Percentiles rank a stretch among this genome's conserved stretches.
These are phyloP conservation scores for Russula brevipes DNA, from an alignment of 768 basidiomycete genomes.

Conservation along the genomic window DNA sequence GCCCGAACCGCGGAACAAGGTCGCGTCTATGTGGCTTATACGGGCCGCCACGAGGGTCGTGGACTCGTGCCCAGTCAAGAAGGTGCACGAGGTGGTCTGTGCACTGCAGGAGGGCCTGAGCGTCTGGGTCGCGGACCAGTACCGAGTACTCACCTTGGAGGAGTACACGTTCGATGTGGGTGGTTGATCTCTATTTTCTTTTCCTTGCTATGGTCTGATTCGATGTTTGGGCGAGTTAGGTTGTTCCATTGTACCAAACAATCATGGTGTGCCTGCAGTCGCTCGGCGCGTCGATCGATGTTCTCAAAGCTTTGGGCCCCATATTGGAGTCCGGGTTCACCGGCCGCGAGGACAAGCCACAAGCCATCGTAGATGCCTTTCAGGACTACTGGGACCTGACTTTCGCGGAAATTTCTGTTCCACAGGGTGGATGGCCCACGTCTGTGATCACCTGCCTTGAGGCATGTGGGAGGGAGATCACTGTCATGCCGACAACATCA, in stretches of 20 bases:
- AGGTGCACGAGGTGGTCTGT: slow-evolving; percentile 44
- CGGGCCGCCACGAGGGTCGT: slow-evolving; percentile 50
- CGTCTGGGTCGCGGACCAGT: slow-evolving; percentile 63
- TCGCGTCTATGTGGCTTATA: slow-evolving; percentile 57
- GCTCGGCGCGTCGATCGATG: slow-evolving; percentile 37
- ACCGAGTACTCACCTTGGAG: slow-evolving; percentile 42
- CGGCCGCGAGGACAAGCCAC: slow-evolving; percentile 45
- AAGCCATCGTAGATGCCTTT: slow-evolving; percentile 47
- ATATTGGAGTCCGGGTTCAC: slow-evolving; percentile 56
- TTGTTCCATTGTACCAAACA: slow-evolving; percentile 60
- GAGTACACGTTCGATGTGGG: slow-evolving; percentile 59
- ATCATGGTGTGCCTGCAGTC: slow-evolving; percentile 47
- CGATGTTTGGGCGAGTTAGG: slow-evolving; percentile 33
- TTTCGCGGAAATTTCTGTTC: slow-evolving; percentile 40
- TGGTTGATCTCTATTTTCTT: slow-evolving; percentile 6
- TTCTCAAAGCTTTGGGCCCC: slow-evolving; percentile 45
- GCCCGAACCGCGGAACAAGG: slow-evolving; percentile 49
- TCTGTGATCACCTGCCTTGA: slow-evolving; percentile 38
- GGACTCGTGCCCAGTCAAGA: slow-evolving; percentile 49
- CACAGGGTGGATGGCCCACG: slow-evolving; percentile 51
- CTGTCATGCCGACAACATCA: slow-evolving; percentile 9
- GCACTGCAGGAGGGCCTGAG: slow-evolving; percentile 49
- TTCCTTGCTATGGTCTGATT: slow-evolving; percentile 14
- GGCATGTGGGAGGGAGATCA: slow-evolving; percentile 21
- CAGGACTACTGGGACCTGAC: slow-evolving; percentile 54